phyloP scores from a whole-genome alignment of 257 asterid species.

The Hygrophila difformis region DNA sequence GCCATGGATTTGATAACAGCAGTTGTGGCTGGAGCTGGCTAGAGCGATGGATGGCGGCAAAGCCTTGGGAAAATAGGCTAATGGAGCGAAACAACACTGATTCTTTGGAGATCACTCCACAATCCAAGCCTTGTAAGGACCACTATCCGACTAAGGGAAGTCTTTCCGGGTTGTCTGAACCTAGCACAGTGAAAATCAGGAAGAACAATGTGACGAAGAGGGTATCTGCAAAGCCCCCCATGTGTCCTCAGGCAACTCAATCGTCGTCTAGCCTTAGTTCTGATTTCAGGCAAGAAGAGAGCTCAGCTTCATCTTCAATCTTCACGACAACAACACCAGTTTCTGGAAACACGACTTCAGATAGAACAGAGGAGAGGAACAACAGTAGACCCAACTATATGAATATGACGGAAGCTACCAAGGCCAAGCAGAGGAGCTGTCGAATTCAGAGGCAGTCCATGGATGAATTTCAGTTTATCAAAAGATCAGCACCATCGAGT shows the following conservation, averaged over 20 bases:
- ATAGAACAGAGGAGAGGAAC: constrained; percentile 49
- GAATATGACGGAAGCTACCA: constrained; percentile 85
- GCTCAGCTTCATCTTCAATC: constrained; percentile 77
- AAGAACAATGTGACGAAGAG: constrained; percentile 57
- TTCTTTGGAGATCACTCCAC: background rate
- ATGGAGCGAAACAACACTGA: constrained; percentile 32
- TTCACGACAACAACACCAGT: constrained; percentile 32
- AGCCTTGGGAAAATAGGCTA: constrained; percentile 90
- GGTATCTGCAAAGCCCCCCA: constrained; percentile 64
- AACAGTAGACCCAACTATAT: constrained; percentile 58
- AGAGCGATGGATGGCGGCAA: constrained; percentile 96
- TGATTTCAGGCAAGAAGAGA: constrained; percentile 56
- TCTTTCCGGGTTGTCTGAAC: constrained; percentile 25
- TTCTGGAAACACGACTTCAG: constrained; percentile 51
- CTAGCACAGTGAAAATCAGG: constrained; percentile 35
- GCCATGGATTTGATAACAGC: constrained; percentile 41
- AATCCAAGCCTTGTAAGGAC: background rate
- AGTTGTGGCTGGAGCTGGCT: constrained; percentile 94
- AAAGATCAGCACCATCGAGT: constrained; percentile 30
- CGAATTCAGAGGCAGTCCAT: constrained; percentile 54
- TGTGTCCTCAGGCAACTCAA: constrained; percentile 23
- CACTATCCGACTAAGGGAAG: background rate
- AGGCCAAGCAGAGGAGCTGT: constrained; percentile 70
- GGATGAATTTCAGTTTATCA: constrained; percentile 80
- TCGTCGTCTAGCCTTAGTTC: constrained; percentile 80